These are phyloP conservation scores for Macrotyloma uniflorum DNA, from an alignment of 306 rosid species.

Conservation along the genomic window DNA sequence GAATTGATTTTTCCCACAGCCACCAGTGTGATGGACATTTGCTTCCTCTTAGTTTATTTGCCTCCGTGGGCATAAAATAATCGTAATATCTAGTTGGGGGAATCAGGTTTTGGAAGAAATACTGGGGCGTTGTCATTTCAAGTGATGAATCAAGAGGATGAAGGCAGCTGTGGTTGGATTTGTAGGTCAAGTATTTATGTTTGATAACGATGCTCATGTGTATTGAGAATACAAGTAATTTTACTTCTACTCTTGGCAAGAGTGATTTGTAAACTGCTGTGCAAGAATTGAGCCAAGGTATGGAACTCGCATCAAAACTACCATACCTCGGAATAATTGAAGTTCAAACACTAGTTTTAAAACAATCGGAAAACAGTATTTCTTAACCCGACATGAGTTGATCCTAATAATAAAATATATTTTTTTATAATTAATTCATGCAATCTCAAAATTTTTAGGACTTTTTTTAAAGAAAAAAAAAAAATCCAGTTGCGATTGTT, in stretches of 20 bases:
- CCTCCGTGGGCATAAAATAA: slow-evolving; percentile 63
- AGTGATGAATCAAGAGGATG: slow-evolving; percentile 37
- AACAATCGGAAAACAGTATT: not conserved
- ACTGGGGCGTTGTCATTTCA: slow-evolving; percentile 33
- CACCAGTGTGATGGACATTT: slow-evolving; percentile 72
- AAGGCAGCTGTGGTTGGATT: slow-evolving; percentile 38
- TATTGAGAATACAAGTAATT: slow-evolving; percentile 41
- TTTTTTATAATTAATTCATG: too few species aligned
- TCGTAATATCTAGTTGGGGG: slow-evolving; percentile 53
- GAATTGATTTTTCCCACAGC: slow-evolving; percentile 55
- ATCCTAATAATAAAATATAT: too few species aligned
- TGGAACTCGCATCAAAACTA: not conserved
- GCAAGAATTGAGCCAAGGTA: slow-evolving; percentile 26
- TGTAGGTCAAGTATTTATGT: slow-evolving; percentile 53
- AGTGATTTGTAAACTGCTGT: slow-evolving; percentile 31
- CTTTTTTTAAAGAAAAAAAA: too few species aligned
- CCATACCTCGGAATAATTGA: slow-evolving; percentile 2
- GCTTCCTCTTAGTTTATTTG: slow-evolving; percentile 69
- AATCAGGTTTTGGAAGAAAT: slow-evolving; percentile 38
- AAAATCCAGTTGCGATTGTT: too few species aligned
- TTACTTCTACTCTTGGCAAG: not conserved
- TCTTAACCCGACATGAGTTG: too few species aligned
- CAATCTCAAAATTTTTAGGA: too few species aligned
- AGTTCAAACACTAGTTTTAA: not conserved
- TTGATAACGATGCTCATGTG: slow-evolving; percentile 47